These are phyloP conservation scores for Fistulifera solaris DNA, from an alignment of 108 stramenopile genomes.

Conservation along the genomic window DNA sequence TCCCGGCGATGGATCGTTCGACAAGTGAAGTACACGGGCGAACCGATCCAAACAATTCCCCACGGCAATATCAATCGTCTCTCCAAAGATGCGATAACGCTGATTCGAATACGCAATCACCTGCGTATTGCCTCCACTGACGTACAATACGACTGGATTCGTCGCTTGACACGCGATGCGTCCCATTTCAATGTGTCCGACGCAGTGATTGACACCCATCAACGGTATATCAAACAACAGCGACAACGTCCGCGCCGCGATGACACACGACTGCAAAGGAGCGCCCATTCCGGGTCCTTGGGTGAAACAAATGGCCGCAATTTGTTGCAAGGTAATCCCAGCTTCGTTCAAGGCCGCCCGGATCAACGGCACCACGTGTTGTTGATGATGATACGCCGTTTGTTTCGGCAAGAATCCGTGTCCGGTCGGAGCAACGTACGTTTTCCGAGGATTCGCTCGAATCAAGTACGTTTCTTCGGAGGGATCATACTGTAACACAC, in stretches of 20 bases:
- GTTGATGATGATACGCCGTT: constrained; percentile 97
- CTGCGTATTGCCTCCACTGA: constrained; percentile 98
- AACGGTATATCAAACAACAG: constrained; percentile 88
- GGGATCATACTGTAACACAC: constrained; percentile 75
- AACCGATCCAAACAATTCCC: constrained; percentile 99
- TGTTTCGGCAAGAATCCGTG: constrained; percentile 95
- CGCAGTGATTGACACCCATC: constrained; percentile 97
- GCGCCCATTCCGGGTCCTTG: constrained; percentile 99
- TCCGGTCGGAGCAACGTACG: constrained; percentile 92
- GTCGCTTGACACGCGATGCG: constrained; percentile 76
- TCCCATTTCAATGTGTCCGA: constrained; percentile 99
- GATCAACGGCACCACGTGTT: constrained; percentile 87
- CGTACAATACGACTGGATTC: constrained; percentile 96
- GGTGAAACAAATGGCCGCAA: constrained; percentile 82
- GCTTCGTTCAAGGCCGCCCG: constrained; percentile 84
- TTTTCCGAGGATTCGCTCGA: constrained; percentile 89
- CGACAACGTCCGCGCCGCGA: constrained; percentile 76
- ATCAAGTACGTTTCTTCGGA: constrained; percentile 66
- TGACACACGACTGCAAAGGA: constrained; percentile 87
- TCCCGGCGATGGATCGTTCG: constrained; percentile 96
- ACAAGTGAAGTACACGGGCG: constrained; percentile 86
- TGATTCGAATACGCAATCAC: constrained; percentile 90
- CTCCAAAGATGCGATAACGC: constrained; percentile 97
- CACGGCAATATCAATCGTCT: constrained; percentile 99
- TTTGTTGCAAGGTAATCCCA: constrained; percentile 16